Evolutionary conservation across 768 basidiomycete species (phyloP).

Genomic region (Gautieria morchelliformis): DNA sequence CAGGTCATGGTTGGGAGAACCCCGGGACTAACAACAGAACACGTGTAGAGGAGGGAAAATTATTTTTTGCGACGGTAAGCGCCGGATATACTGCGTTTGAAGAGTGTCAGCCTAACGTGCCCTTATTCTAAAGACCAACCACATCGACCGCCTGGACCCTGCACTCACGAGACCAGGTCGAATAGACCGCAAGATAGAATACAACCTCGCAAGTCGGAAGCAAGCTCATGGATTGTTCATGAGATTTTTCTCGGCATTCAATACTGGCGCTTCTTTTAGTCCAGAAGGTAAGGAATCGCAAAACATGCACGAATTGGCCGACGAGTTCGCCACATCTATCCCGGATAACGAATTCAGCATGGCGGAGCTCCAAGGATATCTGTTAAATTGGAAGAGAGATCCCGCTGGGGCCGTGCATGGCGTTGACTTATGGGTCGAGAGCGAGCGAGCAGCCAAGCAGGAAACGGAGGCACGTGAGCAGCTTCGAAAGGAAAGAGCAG

Average conservation of each 20-base stretch:
- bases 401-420: slow-evolving; percentile 18
- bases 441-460: slow-evolving; percentile 24
- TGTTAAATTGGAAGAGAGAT: slow-evolving; percentile 29
- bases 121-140: slow-evolving; percentile 34
- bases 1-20: background rate
- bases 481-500: slow-evolving; percentile 20
- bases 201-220: slow-evolving; percentile 35
- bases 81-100: slow-evolving; percentile 23
- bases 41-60: slow-evolving; percentile 40
- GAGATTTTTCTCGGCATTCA: slow-evolving; percentile 32
- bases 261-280: no score
- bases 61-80: slow-evolving; percentile 50
- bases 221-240: slow-evolving; percentile 41
- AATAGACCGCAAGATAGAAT: slow-evolving; percentile 45
- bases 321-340: slow-evolving; percentile 31
- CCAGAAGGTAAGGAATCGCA: no score
- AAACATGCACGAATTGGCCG: slow-evolving; percentile 13
- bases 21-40: background rate
- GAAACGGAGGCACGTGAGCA: slow-evolving; percentile 27
- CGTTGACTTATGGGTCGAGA: slow-evolving; percentile 32
- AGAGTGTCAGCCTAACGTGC: background rate
- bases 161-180: slow-evolving; percentile 49
- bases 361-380: slow-evolving; percentile 53
- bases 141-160: slow-evolving; percentile 44
- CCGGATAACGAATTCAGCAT: slow-evolving; percentile 44